Evolutionary conservation across 2,329 filamentous ascomycete genomes (phyloP).

Genomic region (Blastomyces percursus): DNA sequence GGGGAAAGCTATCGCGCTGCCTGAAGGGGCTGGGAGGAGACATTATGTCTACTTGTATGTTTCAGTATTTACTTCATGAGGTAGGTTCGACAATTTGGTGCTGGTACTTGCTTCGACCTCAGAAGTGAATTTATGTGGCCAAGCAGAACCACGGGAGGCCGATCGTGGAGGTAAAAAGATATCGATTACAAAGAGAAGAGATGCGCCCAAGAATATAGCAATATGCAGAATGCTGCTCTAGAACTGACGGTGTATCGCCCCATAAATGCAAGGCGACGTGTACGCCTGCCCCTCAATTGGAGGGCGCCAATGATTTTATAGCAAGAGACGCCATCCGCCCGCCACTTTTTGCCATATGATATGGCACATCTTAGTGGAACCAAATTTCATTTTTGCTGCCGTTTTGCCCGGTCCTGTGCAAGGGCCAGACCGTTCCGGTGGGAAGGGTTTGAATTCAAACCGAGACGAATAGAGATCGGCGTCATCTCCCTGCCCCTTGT

Average conservation of each 20-base stretch:
- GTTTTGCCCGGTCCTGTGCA: background rate
- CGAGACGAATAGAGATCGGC: background rate
- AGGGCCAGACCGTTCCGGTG: background rate
- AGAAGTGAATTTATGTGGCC: no score
- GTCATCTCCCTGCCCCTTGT: background rate
- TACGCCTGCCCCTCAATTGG: background rate
- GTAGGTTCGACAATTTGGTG: background rate
- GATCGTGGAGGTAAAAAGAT: background rate
- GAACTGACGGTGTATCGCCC: background rate
- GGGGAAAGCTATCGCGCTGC: background rate
- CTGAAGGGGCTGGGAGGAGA: background rate
- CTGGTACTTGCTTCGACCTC: background rate
- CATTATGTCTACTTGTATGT: background rate
- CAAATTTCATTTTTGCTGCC: background rate
- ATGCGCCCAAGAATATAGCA: background rate
- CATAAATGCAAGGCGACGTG: conserved; percentile 1
- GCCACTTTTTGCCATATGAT: background rate
- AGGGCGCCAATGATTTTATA: conserved; percentile 1
- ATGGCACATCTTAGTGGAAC: background rate
- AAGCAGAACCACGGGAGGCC: background rate
- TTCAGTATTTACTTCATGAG: background rate
- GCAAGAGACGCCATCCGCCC: background rate
- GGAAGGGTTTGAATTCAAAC: background rate
- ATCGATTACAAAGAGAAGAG: background rate
- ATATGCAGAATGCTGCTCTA: background rate